Evolutionary conservation across 805 yeast species (phyloP).

Genomic region (Pichia gijzeniarum): DNA sequence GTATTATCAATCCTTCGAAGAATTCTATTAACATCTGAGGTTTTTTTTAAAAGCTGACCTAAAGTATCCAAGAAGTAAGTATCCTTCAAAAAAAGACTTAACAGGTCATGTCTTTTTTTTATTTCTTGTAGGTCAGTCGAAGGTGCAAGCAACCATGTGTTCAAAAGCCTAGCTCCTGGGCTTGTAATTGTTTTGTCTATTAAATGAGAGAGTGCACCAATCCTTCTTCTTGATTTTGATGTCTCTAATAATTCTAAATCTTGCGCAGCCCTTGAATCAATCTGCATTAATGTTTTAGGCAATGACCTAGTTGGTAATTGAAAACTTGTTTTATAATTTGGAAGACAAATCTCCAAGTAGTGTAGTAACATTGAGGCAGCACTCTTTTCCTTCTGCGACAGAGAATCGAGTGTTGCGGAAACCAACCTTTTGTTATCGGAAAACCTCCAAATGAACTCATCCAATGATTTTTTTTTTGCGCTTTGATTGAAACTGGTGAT

Average conservation of each 20-base stretch:
- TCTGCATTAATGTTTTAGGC: conserved; percentile 53
- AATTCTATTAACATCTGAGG: conserved; percentile 54
- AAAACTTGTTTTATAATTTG: conserved; percentile 55
- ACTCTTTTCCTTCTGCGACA: conserved; percentile 44
- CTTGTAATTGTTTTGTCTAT: conserved; percentile 71
- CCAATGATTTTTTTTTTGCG: conserved; percentile 33
- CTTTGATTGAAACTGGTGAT: conserved; percentile 47
- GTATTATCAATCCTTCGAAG: conserved; percentile 49
- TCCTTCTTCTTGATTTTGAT: conserved; percentile 46
- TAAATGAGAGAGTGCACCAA: conserved; percentile 66
- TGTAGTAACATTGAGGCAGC: conserved; percentile 59
- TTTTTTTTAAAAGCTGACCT: conserved; percentile 33
- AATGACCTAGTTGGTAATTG: conserved; percentile 59
- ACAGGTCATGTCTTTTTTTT: conserved; percentile 45
- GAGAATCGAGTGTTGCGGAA: conserved; percentile 24
- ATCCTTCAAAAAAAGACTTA: conserved; percentile 36
- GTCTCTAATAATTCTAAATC: conserved; percentile 68
- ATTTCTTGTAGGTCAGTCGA: conserved; percentile 54
- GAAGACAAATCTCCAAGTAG: conserved; percentile 70
- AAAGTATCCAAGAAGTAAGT: conserved; percentile 26
- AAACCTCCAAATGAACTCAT: conserved; percentile 36
- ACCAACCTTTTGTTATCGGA: conserved; percentile 27
- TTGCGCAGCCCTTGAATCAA: conserved; percentile 73
- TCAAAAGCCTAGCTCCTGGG: conserved; percentile 73
- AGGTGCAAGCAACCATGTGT: conserved; percentile 81